Evolutionary conservation across 2,329 filamentous ascomycete species (phyloP).

Genomic region (Fusarium nodosum): DNA sequence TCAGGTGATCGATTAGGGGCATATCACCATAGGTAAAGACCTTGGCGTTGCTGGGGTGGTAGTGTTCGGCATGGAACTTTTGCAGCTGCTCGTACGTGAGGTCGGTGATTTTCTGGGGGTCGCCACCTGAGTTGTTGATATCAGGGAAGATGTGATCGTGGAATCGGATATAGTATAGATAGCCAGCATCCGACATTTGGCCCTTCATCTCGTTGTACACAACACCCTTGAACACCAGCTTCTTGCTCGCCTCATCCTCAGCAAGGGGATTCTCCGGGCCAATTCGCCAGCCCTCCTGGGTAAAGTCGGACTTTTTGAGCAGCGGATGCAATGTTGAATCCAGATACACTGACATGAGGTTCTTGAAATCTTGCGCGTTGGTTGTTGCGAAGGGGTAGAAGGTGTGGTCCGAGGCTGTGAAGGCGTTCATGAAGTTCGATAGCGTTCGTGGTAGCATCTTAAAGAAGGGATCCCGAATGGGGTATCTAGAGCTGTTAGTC

Average conservation of each 20-base stretch:
- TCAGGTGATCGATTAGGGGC: constrained; percentile 83
- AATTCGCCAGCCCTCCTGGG: constrained; percentile 96
- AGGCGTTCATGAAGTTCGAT: constrained; percentile 99
- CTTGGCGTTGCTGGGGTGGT: constrained; percentile 97
- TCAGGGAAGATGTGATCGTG: constrained; percentile 94
- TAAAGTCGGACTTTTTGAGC: constrained; percentile 90
- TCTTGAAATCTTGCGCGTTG: constrained; percentile 94
- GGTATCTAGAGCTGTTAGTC: constrained; percentile 73
- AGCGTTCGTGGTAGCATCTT: constrained; percentile 98
- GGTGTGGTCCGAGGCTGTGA: constrained; percentile 95
- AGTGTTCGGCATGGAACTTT: constrained; percentile 91
- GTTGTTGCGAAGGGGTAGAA: constrained; percentile 99
- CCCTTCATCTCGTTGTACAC: constrained; percentile 99
- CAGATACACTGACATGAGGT: constrained; percentile 95
- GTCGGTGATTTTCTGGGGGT: constrained; percentile 96
- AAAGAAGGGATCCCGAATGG: constrained; percentile 99
- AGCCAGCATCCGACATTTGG: constrained; percentile 97
- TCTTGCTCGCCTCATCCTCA: constrained; percentile 69
- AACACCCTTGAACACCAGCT: constrained; percentile 94
- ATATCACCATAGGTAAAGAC: constrained; percentile 96
- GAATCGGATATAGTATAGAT: constrained; percentile 95
- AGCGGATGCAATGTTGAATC: constrained; percentile 93
- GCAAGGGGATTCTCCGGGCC: constrained; percentile 88
- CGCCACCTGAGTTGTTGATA: constrained; percentile 96
- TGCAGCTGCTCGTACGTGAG: constrained; percentile 91